These are phyloP conservation scores for Globisporangium spinosum DNA, from an alignment of 352 stramenopile species.

Conservation along the genomic window DNA sequence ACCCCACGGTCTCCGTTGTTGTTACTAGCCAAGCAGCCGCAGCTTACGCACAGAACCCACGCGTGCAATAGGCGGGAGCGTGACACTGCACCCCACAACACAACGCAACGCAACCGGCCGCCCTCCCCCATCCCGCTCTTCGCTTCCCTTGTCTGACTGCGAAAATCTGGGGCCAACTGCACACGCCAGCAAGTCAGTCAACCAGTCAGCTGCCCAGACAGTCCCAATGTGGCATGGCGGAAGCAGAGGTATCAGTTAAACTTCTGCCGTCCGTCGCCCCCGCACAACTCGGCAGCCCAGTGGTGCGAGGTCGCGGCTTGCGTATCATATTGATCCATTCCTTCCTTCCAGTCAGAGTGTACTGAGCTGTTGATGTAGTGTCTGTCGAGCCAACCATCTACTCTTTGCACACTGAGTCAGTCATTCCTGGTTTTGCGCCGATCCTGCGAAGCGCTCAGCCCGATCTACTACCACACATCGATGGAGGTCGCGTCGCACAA, in stretches of 20 bases:
- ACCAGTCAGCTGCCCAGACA: not conserved
- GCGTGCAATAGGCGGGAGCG: not conserved
- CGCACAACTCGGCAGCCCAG: not conserved
- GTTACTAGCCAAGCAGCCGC: not conserved
- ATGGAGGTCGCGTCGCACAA: conserved; percentile 6
- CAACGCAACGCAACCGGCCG: not conserved
- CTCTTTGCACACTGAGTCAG: not conserved
- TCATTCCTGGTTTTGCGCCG: not conserved
- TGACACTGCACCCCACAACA: not conserved
- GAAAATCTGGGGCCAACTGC: not conserved
- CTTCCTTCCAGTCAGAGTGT: no score
- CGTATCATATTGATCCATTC: no score
- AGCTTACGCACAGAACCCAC: not conserved
- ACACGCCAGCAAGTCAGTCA: conserved; percentile 6
- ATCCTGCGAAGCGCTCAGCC: not conserved
- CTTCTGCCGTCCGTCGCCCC: not conserved
- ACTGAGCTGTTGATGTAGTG: no score
- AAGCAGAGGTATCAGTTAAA: conserved; percentile 2
- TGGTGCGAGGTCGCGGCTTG: not conserved
- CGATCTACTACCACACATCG: not conserved
- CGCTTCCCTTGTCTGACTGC: not conserved
- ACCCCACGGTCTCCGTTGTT: not conserved
- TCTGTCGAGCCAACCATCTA: not conserved
- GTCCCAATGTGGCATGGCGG: not conserved
- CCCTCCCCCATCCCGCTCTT: not conserved